phyloP scores from a whole-genome alignment of 2,329 filamentous ascomycete genomes.

The Akanthomyces dipterigenus region DNA sequence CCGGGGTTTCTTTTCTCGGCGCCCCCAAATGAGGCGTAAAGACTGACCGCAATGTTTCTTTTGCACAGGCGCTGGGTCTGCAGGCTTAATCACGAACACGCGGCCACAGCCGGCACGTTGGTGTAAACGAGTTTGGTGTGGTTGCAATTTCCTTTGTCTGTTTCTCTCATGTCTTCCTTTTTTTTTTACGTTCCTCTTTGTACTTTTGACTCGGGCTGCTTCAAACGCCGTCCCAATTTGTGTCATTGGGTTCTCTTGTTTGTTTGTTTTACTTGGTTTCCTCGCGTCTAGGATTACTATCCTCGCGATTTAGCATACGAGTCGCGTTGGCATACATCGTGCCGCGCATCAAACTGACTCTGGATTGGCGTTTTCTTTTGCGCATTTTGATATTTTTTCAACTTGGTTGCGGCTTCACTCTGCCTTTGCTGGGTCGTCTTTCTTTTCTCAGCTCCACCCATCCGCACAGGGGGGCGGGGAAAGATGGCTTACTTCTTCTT shows the following conservation, averaged over 20 bases:
- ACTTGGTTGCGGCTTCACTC: conserved; percentile 1
- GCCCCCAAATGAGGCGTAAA: neutral
- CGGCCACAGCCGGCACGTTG: neutral
- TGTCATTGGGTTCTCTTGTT: too few species aligned
- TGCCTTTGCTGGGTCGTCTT: neutral
- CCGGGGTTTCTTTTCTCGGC: conserved; percentile 2
- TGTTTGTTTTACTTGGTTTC: neutral
- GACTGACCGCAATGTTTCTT: neutral
- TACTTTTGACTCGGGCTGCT: neutral
- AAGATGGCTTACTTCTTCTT: neutral
- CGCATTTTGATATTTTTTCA: neutral
- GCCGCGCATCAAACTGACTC: neutral
- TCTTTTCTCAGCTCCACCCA: neutral
- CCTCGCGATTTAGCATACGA: conserved; percentile 14
- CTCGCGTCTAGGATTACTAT: neutral
- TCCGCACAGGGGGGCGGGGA: neutral
- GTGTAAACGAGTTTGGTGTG: neutral
- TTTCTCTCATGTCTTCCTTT: neutral
- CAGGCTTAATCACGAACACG: neutral
- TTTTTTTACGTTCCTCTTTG: neutral
- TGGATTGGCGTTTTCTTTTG: conserved; percentile 8
- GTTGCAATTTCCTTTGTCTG: neutral
- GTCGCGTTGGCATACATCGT: conserved; percentile 1
- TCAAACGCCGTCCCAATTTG: neutral
- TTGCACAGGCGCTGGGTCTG: neutral